Base-by-base conservation (phyloP, 805 yeast genomes). In the Allodekkera sacchari region DNA sequence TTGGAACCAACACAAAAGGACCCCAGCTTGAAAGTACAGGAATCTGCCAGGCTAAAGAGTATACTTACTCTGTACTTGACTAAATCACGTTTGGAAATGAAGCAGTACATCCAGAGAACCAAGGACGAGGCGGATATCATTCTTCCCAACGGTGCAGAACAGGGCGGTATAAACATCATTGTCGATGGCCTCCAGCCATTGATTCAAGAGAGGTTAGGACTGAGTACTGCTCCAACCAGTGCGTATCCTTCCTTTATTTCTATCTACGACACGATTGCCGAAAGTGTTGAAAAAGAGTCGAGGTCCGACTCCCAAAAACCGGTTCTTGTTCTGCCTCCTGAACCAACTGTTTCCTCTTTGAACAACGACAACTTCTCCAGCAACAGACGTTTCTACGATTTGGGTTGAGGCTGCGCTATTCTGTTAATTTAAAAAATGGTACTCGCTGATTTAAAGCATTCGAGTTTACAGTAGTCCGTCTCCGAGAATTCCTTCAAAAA, bases 131-230 rank as follows among this genome's bases (percentile, higher is more conserved):
- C 94, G 1, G 94, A 83, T 52, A 75, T 82, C 68, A 88, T 88
- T 59, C 85, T 88, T 52, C 83, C 95, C 65, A 88, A 88, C 77
- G 96, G 88, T 57, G 96, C 88, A 74, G 96, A 88, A 75, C 84
- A 80, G 74, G 88, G 83, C 64, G 96, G 96, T 73, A 63, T 79
- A 4, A 48, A 59, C 8, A 57, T 83, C 36, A 67, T 83, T 10
- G 69, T 78, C 14, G 84, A 77, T 44, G 89, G 87, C 0, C 50
- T 83, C 3, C 53, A 65, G 20, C 68, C 72, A 6, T 28, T 57
- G 8, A 29, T 62, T 5, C 27, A 38, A 5, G 19, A 43, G 17
- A 37, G 39, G 7, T n/a, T 28, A 29, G 8, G 25, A 23, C 25
- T 27, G 27, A 10, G 19, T 18, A n/a, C 17, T 18, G 27, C 25